Conservation (phyloP, 768 basidiomycete genomes). For the Dioszegia hungarica region DNA sequence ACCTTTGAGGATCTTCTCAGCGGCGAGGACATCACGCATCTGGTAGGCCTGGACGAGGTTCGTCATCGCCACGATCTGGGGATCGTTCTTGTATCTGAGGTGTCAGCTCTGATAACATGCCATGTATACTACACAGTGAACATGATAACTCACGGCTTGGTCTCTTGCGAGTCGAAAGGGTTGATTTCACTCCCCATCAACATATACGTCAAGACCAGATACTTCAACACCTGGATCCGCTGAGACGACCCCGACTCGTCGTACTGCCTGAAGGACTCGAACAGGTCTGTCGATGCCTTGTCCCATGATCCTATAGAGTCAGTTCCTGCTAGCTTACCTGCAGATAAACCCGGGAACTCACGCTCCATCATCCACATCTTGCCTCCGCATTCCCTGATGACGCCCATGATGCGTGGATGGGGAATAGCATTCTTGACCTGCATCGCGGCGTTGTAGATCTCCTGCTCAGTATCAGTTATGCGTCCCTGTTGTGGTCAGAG, state of each 20-base stretch:
- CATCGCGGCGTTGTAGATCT: slow-evolving; percentile 94
- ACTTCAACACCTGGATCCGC: slow-evolving; percentile 95
- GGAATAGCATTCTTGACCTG: slow-evolving; percentile 92
- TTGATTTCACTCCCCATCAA: slow-evolving; percentile 97
- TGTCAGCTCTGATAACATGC: slow-evolving; percentile 5
- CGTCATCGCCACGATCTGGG: slow-evolving; percentile 97
- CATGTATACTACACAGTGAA: not conserved
- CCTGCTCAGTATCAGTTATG: slow-evolving; percentile 53
- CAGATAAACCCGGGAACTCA: slow-evolving; percentile 49
- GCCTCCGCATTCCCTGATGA: slow-evolving; percentile 97
- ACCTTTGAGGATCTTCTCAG: slow-evolving; percentile 92
- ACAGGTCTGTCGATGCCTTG: slow-evolving; percentile 94
- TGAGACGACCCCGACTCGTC: slow-evolving; percentile 97
- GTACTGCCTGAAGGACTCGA: slow-evolving; percentile 97
- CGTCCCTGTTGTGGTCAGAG: too few relatives aligned
- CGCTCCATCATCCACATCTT: slow-evolving; percentile 99
- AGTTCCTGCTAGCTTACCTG: not conserved
- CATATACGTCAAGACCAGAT: slow-evolving; percentile 96
- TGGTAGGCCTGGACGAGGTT: slow-evolving; percentile 96
- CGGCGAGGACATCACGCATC: slow-evolving; percentile 90
- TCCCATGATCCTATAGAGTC: slow-evolving; percentile 76
- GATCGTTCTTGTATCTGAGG: slow-evolving; percentile 82
- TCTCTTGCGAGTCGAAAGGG: slow-evolving; percentile 98
- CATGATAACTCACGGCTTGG: slow-evolving; percentile 80
- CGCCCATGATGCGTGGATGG: slow-evolving; percentile 96